phyloP scores from a whole-genome alignment of 306 rosid genomes.

The Betula pendula region DNA sequence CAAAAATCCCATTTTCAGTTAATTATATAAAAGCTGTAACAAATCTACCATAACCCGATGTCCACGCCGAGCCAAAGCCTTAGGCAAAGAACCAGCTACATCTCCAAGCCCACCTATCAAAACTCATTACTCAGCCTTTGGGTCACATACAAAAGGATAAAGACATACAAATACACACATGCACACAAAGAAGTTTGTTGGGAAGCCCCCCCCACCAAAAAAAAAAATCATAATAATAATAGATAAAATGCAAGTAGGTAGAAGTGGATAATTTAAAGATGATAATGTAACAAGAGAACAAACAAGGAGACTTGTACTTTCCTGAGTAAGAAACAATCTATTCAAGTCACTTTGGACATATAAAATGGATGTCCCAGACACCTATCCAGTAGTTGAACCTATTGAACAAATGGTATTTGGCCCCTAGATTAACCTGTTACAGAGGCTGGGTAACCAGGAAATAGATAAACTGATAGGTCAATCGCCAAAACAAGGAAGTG shows the following conservation, averaged over 20 bases:
- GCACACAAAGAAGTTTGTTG: background rate
- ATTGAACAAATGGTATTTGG: background rate
- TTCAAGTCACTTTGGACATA: too few species aligned
- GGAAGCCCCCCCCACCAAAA: background rate
- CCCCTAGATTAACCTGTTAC: background rate
- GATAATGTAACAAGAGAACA: background rate
- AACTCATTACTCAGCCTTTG: constrained; percentile 34
- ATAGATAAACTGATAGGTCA: background rate
- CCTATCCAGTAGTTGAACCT: background rate
- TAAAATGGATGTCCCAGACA: background rate
- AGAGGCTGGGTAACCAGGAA: background rate
- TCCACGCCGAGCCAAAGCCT: constrained; percentile 99
- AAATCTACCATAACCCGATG: constrained; percentile 90
- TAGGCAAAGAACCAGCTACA: constrained; percentile 94
- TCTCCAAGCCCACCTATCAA: constrained; percentile 96
- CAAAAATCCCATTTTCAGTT: constrained; percentile 1
- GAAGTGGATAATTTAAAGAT: background rate
- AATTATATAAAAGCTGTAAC: constrained; percentile 21
- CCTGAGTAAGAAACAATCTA: background rate
- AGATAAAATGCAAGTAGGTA: background rate
- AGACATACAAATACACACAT: background rate
- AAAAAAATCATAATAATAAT: background rate
- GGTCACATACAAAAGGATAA: constrained; percentile 17
- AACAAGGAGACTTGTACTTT: background rate
- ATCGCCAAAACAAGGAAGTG: background rate